phyloP scores from a whole-genome alignment of 257 asterid genomes.

The Jacaranda mimosifolia region DNA sequence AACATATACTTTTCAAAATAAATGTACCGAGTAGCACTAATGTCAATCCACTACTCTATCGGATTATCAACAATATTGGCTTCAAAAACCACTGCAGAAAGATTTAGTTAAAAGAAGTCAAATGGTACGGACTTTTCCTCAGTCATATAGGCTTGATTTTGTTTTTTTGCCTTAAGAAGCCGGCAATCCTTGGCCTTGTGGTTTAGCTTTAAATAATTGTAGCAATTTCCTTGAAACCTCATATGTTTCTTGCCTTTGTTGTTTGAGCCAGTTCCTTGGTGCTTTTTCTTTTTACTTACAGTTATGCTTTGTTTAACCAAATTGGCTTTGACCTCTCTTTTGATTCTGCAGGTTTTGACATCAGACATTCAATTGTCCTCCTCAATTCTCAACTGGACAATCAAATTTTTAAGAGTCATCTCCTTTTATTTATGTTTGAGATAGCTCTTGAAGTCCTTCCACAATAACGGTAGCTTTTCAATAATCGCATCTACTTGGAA shows the following conservation, averaged over 20 bases:
- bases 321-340: too few species aligned
- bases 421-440: too few species aligned
- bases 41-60: background rate
- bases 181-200: background rate
- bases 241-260: too few species aligned
- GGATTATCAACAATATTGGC: background rate
- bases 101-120: background rate
- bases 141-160: background rate
- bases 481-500: too few species aligned
- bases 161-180: background rate
- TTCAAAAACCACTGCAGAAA: background rate
- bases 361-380: too few species aligned
- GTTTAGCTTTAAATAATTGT: background rate
- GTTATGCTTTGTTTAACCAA: background rate
- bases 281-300: too few species aligned
- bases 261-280: too few species aligned
- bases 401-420: too few species aligned
- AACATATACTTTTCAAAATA: background rate
- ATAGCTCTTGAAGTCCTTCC: too few species aligned
- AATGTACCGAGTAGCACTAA: background rate
- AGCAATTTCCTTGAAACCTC: background rate
- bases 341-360: too few species aligned
- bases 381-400: too few species aligned
- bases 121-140: background rate
- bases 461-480: too few species aligned